Conservation (phyloP, 2,329 filamentous ascomycete genomes). For the Arthrobotrys pseudoclavata region DNA sequence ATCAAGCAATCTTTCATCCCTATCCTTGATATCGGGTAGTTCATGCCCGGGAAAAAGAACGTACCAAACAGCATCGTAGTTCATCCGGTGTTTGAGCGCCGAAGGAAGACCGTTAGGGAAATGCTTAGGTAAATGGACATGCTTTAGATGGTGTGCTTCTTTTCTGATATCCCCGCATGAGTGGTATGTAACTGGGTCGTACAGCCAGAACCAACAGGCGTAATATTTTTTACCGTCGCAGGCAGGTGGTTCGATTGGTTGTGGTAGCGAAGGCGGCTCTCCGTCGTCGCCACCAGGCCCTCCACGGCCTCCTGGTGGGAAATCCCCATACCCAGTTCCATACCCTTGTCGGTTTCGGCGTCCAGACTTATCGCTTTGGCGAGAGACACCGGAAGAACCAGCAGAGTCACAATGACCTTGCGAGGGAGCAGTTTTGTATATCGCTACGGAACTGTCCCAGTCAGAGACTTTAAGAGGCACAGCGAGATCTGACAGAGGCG, state of each 20-base stretch:
- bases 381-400: conserved; percentile 38
- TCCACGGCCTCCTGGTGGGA: conserved; percentile 31
- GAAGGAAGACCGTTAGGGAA: conserved; percentile 40
- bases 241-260: conserved; percentile 49
- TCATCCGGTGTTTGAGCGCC: conserved; percentile 39
- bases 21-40: conserved; percentile 36
- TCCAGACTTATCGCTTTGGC: conserved; percentile 26
- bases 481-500: conserved; percentile 16
- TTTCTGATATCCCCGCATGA: conserved; percentile 46
- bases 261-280: conserved; percentile 44
- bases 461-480: conserved; percentile 29
- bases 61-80: conserved; percentile 46
- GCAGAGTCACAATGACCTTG: conserved; percentile 31
- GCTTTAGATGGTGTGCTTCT: conserved; percentile 51
- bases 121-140: conserved; percentile 47
- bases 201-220: conserved; percentile 57
- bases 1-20: conserved; percentile 37
- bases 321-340: conserved; percentile 6
- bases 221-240: conserved; percentile 52
- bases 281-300: conserved; percentile 40
- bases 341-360: conserved; percentile 35
- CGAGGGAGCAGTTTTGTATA: conserved; percentile 32
- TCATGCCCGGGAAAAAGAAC: conserved; percentile 32
- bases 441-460: conserved; percentile 31
- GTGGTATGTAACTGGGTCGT: conserved; percentile 50